A percentile compares a stretch with the other conserved stretches of the same genome.
phyloP scores from a whole-genome alignment of 2,329 filamentous ascomycete genomes.

The Thelonectria rubi region DNA sequence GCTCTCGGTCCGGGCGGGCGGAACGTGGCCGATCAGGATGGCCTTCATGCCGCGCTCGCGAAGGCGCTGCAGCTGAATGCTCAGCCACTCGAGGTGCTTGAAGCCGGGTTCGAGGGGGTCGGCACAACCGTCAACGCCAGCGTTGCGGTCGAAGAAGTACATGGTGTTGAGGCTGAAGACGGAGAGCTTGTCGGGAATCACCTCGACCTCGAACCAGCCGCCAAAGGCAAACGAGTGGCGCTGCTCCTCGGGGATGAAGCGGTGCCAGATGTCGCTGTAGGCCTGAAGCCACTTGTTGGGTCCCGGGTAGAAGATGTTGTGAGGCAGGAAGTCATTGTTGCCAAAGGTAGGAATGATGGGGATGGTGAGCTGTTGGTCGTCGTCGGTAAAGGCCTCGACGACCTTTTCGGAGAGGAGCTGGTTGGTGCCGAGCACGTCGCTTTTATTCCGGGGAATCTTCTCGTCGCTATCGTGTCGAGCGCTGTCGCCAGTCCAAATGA shows the following conservation, averaged over 20 bases:
- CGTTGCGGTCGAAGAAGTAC: slow-evolving; percentile 95
- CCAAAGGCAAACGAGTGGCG: slow-evolving; percentile 90
- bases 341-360: slow-evolving; percentile 91
- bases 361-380: slow-evolving; percentile 66
- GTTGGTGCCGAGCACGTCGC: slow-evolving; percentile 83
- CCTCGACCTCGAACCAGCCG: slow-evolving; percentile 94
- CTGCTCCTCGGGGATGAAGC: slow-evolving; percentile 92
- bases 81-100: slow-evolving; percentile 95
- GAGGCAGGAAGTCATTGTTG: slow-evolving; percentile 97
- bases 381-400: slow-evolving; percentile 73
- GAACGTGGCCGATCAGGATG: slow-evolving; percentile 93
- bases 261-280: slow-evolving; percentile 81
- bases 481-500: slow-evolving; percentile 92
- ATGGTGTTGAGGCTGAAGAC: slow-evolving; percentile 96
- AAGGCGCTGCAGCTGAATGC: slow-evolving; percentile 85
- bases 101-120: slow-evolving; percentile 84
- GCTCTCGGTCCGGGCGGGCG: slow-evolving; percentile 83
- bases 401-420: slow-evolving; percentile 79
- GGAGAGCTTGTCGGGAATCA: slow-evolving; percentile 83
- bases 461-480: slow-evolving; percentile 91
- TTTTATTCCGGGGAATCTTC: slow-evolving; percentile 75
- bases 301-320: slow-evolving; percentile 88
- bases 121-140: slow-evolving; percentile 90
- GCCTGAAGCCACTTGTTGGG: slow-evolving; percentile 86
- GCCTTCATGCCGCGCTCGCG: slow-evolving; percentile 89